A percentile compares a stretch with the other conserved stretches of the same genome.
These are phyloP conservation scores for Trematosphaeria pertusa DNA, from an alignment of 2,329 filamentous ascomycete genomes.

Conservation along the genomic window DNA sequence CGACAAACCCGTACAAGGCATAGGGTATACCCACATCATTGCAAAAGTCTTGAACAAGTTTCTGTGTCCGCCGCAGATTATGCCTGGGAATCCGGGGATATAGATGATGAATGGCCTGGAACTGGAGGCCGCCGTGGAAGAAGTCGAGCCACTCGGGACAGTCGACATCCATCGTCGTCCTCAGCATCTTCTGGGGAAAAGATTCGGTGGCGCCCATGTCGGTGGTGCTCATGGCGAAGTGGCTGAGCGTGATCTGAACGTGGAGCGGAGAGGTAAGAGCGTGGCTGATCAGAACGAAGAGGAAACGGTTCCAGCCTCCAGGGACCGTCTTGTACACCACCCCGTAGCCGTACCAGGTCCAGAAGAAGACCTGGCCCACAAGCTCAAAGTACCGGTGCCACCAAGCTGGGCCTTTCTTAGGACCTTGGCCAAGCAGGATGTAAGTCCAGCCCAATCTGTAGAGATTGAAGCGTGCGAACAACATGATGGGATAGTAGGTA, in stretches of 20 bases:
- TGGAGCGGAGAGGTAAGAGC: slow-evolving; percentile 72
- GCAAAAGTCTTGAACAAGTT: slow-evolving; percentile 68
- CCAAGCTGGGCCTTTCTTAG: slow-evolving; percentile 67
- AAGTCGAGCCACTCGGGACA: slow-evolving; percentile 76
- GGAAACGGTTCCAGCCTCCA: slow-evolving; percentile 63
- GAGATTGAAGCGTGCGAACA: slow-evolving; percentile 74
- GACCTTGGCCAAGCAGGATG: slow-evolving; percentile 62
- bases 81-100: slow-evolving; percentile 73
- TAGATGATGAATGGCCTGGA: slow-evolving; percentile 74
- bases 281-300: slow-evolving; percentile 70
- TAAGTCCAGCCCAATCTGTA: slow-evolving; percentile 73
- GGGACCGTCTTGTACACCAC: slow-evolving; percentile 68
- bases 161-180: slow-evolving; percentile 77
- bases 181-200: slow-evolving; percentile 72
- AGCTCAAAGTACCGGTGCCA: slow-evolving; percentile 73
- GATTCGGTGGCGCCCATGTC: slow-evolving; percentile 70
- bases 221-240: slow-evolving; percentile 74
- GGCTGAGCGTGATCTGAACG: slow-evolving; percentile 74
- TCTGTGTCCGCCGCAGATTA: slow-evolving; percentile 68
- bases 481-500: slow-evolving; percentile 73
- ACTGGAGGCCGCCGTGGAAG: slow-evolving; percentile 75
- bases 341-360: slow-evolving; percentile 72
- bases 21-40: slow-evolving; percentile 70
- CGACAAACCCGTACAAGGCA: slow-evolving; percentile 65
- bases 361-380: slow-evolving; percentile 68